These are phyloP conservation scores for Leishmania arabica DNA, from an alignment of 208 protist species.

Conservation along the genomic window DNA sequence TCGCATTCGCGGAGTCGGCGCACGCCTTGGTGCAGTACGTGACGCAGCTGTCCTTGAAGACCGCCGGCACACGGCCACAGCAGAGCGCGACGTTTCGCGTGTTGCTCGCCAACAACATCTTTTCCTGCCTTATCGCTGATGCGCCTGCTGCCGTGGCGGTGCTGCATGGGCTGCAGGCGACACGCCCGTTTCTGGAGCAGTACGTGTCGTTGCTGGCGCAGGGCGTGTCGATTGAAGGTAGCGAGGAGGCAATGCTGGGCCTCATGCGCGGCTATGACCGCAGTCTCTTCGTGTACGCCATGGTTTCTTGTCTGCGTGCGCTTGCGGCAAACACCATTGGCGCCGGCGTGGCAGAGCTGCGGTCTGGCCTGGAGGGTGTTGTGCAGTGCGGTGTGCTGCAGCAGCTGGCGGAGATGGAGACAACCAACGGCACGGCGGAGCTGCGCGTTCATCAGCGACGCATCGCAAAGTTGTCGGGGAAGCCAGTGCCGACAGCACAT, in stretches of 20 bases:
- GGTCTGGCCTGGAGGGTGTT: slow-evolving; percentile 40
- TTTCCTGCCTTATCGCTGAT: slow-evolving; percentile 65
- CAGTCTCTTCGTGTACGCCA: slow-evolving; percentile 58
- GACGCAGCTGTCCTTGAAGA: slow-evolving; percentile 35
- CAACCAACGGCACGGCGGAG: slow-evolving; percentile 24
- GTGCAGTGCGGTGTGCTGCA: slow-evolving; percentile 54
- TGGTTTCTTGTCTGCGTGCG: slow-evolving; percentile 32
- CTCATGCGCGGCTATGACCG: slow-evolving; percentile 76
- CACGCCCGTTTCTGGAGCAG: slow-evolving; percentile 51
- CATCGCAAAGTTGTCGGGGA: slow-evolving; percentile 25
- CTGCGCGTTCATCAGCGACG: slow-evolving; percentile 32
- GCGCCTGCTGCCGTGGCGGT: slow-evolving; percentile 34
- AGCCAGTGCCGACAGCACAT: slow-evolving; percentile 5
- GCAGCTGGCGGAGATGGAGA: slow-evolving; percentile 44
- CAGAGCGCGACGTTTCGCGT: slow-evolving; percentile 54
- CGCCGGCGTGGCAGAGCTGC: slow-evolving; percentile 39
- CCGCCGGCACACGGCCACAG: slow-evolving; percentile 32
- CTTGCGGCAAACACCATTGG: slow-evolving; percentile 13
- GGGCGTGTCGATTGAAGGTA: slow-evolving; percentile 14
- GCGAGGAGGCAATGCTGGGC: slow-evolving; percentile 22
- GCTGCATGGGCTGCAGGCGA: slow-evolving; percentile 38
- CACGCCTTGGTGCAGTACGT: slow-evolving; percentile 46
- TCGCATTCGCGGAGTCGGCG: slow-evolving; percentile 3
- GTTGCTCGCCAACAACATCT: slow-evolving; percentile 70
- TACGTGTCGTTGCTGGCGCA: slow-evolving; percentile 42